phyloP scores from a whole-genome alignment of 495 filamentous ascomycete species.

The Terfezia claveryi region DNA sequence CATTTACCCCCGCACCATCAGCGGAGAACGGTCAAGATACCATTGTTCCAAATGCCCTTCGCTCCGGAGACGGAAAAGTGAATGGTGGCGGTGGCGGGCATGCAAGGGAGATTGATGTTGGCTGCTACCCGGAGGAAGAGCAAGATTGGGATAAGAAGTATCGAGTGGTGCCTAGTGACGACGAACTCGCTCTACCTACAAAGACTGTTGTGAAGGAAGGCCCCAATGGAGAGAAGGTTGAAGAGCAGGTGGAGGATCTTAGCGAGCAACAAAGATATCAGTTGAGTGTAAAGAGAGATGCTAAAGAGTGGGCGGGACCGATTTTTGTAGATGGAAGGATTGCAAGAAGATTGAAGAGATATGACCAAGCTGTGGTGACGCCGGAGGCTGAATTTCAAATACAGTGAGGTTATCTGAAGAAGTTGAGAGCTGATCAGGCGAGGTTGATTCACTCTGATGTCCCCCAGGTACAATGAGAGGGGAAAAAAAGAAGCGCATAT shows the following conservation, averaged over 20 bases:
- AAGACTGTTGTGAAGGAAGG: constrained; percentile 4
- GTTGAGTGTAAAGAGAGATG: constrained; percentile 5
- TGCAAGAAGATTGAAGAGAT: constrained; percentile 56
- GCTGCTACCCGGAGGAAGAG: constrained; percentile 50
- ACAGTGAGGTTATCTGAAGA: too few species aligned
- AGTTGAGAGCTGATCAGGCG: too few species aligned
- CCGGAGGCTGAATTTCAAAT: too few species aligned
- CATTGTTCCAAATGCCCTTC: constrained; percentile 16
- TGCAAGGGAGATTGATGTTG: constrained; percentile 43
- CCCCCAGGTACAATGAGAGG: too few species aligned
- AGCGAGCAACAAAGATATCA: constrained; percentile 5
- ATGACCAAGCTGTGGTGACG: background rate
- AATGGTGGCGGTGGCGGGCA: constrained; percentile 12
- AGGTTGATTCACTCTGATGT: too few species aligned
- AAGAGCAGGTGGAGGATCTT: constrained; percentile 13
- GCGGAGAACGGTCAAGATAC: background rate
- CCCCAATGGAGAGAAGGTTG: constrained; percentile 9
- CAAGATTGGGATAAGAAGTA: constrained; percentile 67
- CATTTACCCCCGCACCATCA: background rate
- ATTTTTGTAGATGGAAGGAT: constrained; percentile 63
- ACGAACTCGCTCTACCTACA: background rate
- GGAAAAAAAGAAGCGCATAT: too few species aligned
- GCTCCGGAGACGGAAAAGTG: constrained; percentile 4
- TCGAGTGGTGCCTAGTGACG: constrained; percentile 20
- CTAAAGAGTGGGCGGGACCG: constrained; percentile 50